Percentiles rank a stretch among this genome's conserved stretches.
Conservation (phyloP, 2,329 filamentous ascomycete species). For the Clonostachys rhizophaga region DNA sequence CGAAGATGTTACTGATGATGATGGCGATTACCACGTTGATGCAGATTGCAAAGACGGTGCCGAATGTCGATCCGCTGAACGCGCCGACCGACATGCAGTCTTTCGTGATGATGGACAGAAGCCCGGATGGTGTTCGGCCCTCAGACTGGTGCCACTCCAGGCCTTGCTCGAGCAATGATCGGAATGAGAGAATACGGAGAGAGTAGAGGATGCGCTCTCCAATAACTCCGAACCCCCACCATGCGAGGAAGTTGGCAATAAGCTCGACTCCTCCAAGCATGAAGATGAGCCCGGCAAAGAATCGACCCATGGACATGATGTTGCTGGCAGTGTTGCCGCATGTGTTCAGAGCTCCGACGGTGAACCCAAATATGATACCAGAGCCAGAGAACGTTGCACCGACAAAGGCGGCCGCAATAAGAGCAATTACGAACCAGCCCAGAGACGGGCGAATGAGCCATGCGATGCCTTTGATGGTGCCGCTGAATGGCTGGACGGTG, state of each 20-base stretch:
- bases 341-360: slow-evolving; percentile 37
- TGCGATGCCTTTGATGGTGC: slow-evolving; percentile 27
- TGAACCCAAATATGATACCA: slow-evolving; percentile 43
- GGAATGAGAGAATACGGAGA: slow-evolving; percentile 59
- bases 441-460: slow-evolving; percentile 31
- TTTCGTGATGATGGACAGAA: slow-evolving; percentile 65
- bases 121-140: slow-evolving; percentile 52
- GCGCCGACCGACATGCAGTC: slow-evolving; percentile 64
- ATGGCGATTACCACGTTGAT: slow-evolving; percentile 67
- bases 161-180: slow-evolving; percentile 61
- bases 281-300: slow-evolving; percentile 54
- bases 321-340: slow-evolving; percentile 29
- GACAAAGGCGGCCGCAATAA: slow-evolving; percentile 45
- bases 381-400: slow-evolving; percentile 48
- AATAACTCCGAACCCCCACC: slow-evolving; percentile 37
- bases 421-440: slow-evolving; percentile 30
- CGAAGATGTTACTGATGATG: slow-evolving; percentile 64
- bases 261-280: slow-evolving; percentile 41
- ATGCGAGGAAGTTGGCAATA: slow-evolving; percentile 51
- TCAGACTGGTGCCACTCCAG: slow-evolving; percentile 68
- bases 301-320: slow-evolving; percentile 30
- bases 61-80: slow-evolving; percentile 66
- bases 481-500: slow-evolving; percentile 29
- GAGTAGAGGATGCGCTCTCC: slow-evolving; percentile 62
- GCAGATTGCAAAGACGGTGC: slow-evolving; percentile 62